phyloP scores from a whole-genome alignment of 1,284 basidiomycete genomes.

The Cutaneotrichosporon daszewskae region DNA sequence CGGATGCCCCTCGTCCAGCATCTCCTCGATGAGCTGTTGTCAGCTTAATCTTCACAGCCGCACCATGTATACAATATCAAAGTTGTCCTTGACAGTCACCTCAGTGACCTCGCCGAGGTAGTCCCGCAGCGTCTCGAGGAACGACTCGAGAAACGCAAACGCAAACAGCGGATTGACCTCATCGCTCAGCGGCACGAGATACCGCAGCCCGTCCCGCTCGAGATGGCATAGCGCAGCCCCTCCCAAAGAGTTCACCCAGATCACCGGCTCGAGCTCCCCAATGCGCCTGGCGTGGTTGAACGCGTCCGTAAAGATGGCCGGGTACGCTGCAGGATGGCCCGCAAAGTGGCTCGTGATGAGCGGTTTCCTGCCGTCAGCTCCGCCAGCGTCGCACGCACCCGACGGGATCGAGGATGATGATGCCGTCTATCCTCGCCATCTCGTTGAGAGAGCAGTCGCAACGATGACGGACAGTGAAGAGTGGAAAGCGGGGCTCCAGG shows the following conservation, averaged over 20 bases:
- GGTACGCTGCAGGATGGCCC: constrained; percentile 67
- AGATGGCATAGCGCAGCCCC: constrained; percentile 58
- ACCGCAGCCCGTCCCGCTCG: constrained; percentile 63
- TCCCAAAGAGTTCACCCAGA: constrained; percentile 40
- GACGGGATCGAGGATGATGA: constrained; percentile 77
- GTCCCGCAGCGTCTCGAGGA: constrained; percentile 74
- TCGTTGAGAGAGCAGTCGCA: constrained; percentile 1
- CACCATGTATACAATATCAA: constrained; percentile 92
- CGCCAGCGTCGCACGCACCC: constrained; percentile 54
- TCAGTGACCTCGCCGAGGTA: constrained; percentile 74
- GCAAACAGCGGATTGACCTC: constrained; percentile 79
- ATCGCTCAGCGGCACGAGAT: constrained; percentile 73
- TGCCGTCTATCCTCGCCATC: constrained; percentile 64
- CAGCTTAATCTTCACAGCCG: constrained; percentile 16
- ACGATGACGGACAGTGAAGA: neutral
- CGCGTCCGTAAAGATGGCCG: constrained; percentile 78
- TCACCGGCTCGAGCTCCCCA: constrained; percentile 26
- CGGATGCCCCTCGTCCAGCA: constrained; percentile 87
- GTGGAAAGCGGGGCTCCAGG: neutral
- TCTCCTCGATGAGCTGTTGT: constrained; percentile 82
- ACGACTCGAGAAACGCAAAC: constrained; percentile 79
- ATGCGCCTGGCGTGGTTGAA: constrained; percentile 58
- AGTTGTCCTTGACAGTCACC: constrained; percentile 80
- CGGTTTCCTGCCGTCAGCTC: constrained; percentile 57
- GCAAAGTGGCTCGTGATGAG: constrained; percentile 89